Evolutionary conservation across 2,329 filamentous ascomycete species (phyloP), one percentile per base, ranked within the genome.

Genomic region (Kalmusia sp.): DNA sequence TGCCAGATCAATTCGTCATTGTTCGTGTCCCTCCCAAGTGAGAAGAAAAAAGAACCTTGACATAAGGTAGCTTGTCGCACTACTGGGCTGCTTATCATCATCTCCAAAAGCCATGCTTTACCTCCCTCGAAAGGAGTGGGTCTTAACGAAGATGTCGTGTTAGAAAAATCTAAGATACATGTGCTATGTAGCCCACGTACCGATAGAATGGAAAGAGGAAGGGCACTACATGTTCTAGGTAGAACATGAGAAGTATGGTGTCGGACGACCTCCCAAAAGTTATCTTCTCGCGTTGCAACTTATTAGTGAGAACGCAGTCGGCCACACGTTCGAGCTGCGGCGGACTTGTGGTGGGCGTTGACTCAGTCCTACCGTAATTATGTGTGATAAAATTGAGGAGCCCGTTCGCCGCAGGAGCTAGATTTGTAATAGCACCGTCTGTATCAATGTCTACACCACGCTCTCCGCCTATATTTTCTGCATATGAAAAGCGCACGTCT

Each of bases 201-300:
- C 79, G 79, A 68, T 87, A 88, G 65, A 87, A 84, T 2, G 86
- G 86, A 63, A 85, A 87, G 1, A 87, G 71, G 58, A 86, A 84
- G 1, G 86, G 85, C 55, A 87, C 81, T 17, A 87, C 77, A 57
- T 84, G 81, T 66, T 88, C 85, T 39, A 87, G 76, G 63, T 87
- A 88, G 51, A 84, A 78, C 79, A 85, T 84, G 28, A 52, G 21
- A 11, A 54, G 40, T 2, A 52, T 50, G 27, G 49, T 51, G 38
- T 48, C 34, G 38, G 47, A 50, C 8, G 49, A 35, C 48, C 25
- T 31, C 12, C 39, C 25, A 14, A 43, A 43, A 9, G 25, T 25
- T 5, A 17, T 30, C 4, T 30, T 43, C 6, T 43, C 39, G 11
- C 15, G 24, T 19, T 6, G 4, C 24, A 30, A 17, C n/a, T 9